Percentiles rank a stretch among this genome's conserved stretches.
Conservation (phyloP, 2,329 filamentous ascomycete species). For the Dissoconium aciculare region DNA sequence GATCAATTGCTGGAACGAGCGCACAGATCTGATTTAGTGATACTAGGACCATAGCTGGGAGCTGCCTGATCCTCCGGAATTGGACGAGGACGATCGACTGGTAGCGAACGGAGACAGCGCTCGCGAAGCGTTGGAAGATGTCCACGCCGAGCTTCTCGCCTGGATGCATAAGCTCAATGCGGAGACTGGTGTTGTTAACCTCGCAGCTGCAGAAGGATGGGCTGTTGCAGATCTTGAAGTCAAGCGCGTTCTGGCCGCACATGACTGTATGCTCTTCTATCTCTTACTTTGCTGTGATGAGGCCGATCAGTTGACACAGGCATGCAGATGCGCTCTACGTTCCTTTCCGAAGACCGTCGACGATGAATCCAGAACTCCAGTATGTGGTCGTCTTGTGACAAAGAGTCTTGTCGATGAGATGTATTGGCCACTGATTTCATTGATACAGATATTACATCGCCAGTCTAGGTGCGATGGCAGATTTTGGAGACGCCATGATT, state of each 20-base stretch:
- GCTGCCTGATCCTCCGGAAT: conserved; percentile 15
- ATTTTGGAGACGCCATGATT: conserved; percentile 49
- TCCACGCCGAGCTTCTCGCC: conserved; percentile 41
- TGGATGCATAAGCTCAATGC: conserved; percentile 31
- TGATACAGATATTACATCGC: conserved; percentile 31
- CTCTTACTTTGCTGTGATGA: not conserved
- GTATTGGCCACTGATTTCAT: not conserved
- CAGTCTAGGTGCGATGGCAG: conserved; percentile 45
- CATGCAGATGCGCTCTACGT: conserved; percentile 11
- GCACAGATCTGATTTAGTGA: no score
- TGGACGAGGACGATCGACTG: conserved; percentile 10
- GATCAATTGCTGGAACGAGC: no score
- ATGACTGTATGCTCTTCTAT: conserved; percentile 18
- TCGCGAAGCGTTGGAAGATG: conserved; percentile 41
- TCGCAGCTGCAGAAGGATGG: conserved; percentile 19
- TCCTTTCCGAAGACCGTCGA: not conserved
- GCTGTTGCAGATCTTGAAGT: conserved; percentile 20
- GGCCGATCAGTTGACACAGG: no score
- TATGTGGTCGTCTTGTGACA: no score
- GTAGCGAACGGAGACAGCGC: conserved; percentile 12
- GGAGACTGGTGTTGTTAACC: conserved; percentile 16
- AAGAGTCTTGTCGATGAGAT: no score
- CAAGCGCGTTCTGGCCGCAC: conserved; percentile 21
- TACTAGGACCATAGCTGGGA: conserved; percentile 15
- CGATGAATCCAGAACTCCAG: no score